phyloP scores from a whole-genome alignment of 1,284 basidiomycete species.

The Sporisorium exsertum region DNA sequence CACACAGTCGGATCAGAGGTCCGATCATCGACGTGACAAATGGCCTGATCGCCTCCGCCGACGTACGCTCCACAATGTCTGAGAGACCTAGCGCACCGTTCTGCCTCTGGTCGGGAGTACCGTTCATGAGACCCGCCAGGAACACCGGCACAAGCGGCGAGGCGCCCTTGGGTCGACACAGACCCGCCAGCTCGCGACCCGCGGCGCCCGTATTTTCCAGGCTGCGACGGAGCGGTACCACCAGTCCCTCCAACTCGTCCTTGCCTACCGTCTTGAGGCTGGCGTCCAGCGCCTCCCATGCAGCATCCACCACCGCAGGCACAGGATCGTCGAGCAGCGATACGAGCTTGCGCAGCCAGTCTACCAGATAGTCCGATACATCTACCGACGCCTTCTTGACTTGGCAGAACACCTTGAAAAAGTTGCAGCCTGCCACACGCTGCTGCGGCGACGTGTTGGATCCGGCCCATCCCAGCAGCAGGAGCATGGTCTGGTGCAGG shows the following conservation, averaged over 20 bases:
- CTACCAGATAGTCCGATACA: constrained; percentile 78
- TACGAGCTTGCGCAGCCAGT: constrained; percentile 95
- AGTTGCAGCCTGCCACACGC: constrained; percentile 55
- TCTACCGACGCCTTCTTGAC: constrained; percentile 56
- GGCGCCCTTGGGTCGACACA: constrained; percentile 90
- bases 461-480: constrained; percentile 66
- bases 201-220: constrained; percentile 87
- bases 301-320: constrained; percentile 81
- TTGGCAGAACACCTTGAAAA: constrained; percentile 61
- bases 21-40: constrained; percentile 97
- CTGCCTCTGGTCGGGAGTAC: constrained; percentile 76
- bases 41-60: constrained; percentile 89
- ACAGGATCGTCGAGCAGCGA: constrained; percentile 84
- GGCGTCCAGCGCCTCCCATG: constrained; percentile 84
- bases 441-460: constrained; percentile 48
- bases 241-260: constrained; percentile 82
- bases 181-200: constrained; percentile 84
- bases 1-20: constrained; percentile 78
- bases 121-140: constrained; percentile 78
- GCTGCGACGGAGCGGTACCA: constrained; percentile 80
- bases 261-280: constrained; percentile 93
- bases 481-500: constrained; percentile 66
- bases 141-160: constrained; percentile 88
- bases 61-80: constrained; percentile 90
- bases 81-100: constrained; percentile 94